Conservation (phyloP, 257 asterid species). For the Solanum stenotomum region DNA sequence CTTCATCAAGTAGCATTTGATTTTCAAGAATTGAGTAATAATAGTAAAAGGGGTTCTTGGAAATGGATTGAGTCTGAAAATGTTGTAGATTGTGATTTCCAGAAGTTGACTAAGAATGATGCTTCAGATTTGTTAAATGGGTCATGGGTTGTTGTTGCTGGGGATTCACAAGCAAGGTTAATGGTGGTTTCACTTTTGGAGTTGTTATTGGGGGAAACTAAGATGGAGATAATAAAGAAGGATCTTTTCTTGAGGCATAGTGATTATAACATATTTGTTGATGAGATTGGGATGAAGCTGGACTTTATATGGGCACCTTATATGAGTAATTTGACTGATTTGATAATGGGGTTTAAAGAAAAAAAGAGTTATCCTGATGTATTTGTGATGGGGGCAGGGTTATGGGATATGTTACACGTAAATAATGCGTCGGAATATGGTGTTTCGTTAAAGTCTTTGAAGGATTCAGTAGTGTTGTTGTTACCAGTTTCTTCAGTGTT, state of each 20-base stretch:
- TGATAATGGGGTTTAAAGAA: constrained; percentile 28
- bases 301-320: constrained; percentile 91
- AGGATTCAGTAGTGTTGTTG: constrained; percentile 49
- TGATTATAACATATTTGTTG: constrained; percentile 58
- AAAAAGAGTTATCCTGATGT: constrained; percentile 57
- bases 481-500: constrained; percentile 45
- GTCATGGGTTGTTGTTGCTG: constrained; percentile 90
- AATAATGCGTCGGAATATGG: constrained; percentile 54
- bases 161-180: constrained; percentile 89
- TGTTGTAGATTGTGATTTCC: constrained; percentile 63
- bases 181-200: constrained; percentile 73
- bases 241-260: constrained; percentile 92
- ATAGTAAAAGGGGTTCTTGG: constrained; percentile 40
- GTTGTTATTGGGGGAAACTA: constrained; percentile 53
- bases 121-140: constrained; percentile 86
- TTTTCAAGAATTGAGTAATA: not conserved
- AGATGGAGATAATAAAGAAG: constrained; percentile 33
- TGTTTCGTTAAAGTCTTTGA: constrained; percentile 28
- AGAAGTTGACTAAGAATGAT: constrained; percentile 55
- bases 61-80: constrained; percentile 45
- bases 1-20: constrained; percentile 44
- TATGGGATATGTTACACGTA: constrained; percentile 91
- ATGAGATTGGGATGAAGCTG: constrained; percentile 71
- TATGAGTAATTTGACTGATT: constrained; percentile 52
- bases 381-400: constrained; percentile 81